Percentiles rank a stretch among this genome's conserved stretches.
phyloP scores from a whole-genome alignment of 1,284 basidiomycete genomes.

The Malassezia sympodialis region DNA sequence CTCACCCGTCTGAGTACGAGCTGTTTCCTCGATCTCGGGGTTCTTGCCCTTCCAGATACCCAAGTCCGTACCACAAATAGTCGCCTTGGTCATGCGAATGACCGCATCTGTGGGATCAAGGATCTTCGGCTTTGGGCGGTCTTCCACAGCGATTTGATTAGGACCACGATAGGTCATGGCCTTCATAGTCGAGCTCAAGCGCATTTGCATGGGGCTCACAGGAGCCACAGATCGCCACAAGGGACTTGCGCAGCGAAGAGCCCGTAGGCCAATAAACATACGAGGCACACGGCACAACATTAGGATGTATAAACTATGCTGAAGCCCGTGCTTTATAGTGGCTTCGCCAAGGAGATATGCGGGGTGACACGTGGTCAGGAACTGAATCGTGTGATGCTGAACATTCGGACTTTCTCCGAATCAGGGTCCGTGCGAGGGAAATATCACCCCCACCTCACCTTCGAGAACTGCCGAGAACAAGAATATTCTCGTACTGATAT shows the following conservation, averaged over 20 bases:
- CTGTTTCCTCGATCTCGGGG: slow-evolving; percentile 1
- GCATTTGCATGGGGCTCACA: not conserved
- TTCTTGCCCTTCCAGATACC: slow-evolving; percentile 3
- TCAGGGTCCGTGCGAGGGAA: not conserved
- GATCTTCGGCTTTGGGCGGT: not conserved
- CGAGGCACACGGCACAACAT: not conserved
- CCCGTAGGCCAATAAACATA: not conserved
- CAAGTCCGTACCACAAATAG: slow-evolving; percentile 1
- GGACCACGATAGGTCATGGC: slow-evolving; percentile 3
- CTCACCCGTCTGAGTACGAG: not conserved
- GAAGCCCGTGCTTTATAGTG: not conserved
- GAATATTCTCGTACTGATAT: too few species aligned
- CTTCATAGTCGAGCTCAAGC: not conserved
- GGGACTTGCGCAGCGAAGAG: not conserved
- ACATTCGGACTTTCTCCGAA: not conserved
- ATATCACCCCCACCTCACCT: not conserved
- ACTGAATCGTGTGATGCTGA: not conserved
- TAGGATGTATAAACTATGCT: not conserved
- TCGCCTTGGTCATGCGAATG: slow-evolving; percentile 1
- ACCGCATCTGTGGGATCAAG: not conserved
- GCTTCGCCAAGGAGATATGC: not conserved
- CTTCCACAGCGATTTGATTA: not conserved
- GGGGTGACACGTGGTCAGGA: not conserved
- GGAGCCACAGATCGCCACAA: not conserved
- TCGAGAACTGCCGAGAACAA: not conserved